Evolutionary conservation across 345 rosid species (phyloP).

Genomic region (rapeseed (Brassica napus)): DNA sequence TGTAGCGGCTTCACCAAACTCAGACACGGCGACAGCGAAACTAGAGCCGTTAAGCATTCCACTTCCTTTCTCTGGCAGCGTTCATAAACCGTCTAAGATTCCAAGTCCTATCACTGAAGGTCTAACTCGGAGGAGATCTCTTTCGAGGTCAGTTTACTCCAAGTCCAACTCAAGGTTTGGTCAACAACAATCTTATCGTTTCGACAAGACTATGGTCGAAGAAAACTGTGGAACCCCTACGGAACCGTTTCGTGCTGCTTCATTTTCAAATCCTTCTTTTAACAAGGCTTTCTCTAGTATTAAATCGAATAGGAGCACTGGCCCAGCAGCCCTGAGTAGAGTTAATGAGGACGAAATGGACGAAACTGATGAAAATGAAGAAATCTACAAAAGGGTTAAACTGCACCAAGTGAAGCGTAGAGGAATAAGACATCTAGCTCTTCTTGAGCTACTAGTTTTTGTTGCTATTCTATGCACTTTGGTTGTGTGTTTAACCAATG

Average conservation of each 20-base stretch:
- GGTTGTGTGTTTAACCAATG: conserved; percentile 59
- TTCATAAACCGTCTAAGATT: conserved; percentile 14
- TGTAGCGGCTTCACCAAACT: not conserved
- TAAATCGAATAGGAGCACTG: conserved; percentile 27
- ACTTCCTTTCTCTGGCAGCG: conserved; percentile 27
- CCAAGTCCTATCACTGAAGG: conserved; percentile 45
- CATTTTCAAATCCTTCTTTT: conserved; percentile 44
- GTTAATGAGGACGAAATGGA: conserved; percentile 41
- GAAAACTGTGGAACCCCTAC: conserved; percentile 35
- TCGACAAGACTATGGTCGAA: conserved; percentile 44
- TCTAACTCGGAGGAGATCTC: conserved; percentile 42
- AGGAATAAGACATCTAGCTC: conserved; percentile 37
- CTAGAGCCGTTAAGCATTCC: conserved; percentile 23
- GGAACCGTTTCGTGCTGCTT: conserved; percentile 38
- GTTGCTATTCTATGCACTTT: conserved; percentile 43
- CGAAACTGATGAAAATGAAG: conserved; percentile 52
- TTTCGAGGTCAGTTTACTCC: conserved; percentile 44
- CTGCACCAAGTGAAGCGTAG: conserved; percentile 42
- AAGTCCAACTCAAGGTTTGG: conserved; percentile 85
- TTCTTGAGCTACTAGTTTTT: conserved; percentile 55
- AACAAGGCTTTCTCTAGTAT: not conserved
- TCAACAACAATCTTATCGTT: conserved; percentile 46
- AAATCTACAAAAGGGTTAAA: conserved; percentile 59
- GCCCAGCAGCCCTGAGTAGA: conserved; percentile 39
- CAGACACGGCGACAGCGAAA: not conserved